Conservation (phyloP, 768 basidiomycete species). For the Kwoniella sp. region DNA sequence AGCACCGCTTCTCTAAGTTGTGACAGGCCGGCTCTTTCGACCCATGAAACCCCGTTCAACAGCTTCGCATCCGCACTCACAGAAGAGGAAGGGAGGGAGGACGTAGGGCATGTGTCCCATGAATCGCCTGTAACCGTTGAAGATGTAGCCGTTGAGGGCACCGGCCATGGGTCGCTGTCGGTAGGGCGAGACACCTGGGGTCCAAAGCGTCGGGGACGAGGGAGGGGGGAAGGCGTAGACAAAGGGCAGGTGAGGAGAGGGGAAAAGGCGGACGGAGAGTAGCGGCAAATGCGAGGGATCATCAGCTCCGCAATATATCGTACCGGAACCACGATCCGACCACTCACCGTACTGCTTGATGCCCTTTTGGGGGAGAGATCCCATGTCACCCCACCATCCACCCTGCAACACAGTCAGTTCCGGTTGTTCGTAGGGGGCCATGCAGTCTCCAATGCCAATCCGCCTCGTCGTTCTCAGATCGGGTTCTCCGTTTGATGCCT, state of each 20-base stretch:
- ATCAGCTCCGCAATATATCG: too few species aligned
- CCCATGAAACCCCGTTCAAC: background rate
- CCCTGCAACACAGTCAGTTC: slow-evolving; percentile 56
- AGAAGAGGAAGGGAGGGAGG: slow-evolving; percentile 67
- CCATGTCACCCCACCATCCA: slow-evolving; percentile 85
- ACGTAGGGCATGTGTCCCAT: slow-evolving; percentile 72
- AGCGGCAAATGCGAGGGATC: background rate
- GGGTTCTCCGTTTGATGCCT: too few species aligned
- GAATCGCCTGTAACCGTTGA: slow-evolving; percentile 79
- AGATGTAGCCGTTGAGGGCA: slow-evolving; percentile 68
- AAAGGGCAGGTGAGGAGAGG: background rate
- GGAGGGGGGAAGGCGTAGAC: background rate
- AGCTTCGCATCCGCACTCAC: too few species aligned
- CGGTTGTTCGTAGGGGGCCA: too few species aligned
- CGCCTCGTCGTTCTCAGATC: too few species aligned
- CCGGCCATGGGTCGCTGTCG: slow-evolving; percentile 69
- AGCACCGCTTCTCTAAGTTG: too few species aligned
- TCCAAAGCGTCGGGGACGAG: background rate
- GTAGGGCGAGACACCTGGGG: slow-evolving; percentile 73
- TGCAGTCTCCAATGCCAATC: too few species aligned
- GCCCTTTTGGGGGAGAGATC: slow-evolving; percentile 67
- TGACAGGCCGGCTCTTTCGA: too few species aligned
- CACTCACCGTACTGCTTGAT: slow-evolving; percentile 74
- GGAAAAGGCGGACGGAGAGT: background rate
- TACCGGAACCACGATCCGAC: too few species aligned